Evolutionary conservation across 345 rosid species (phyloP), one percentile per base, ranked within the genome.

Genomic region (Isatis tinctoria): DNA sequence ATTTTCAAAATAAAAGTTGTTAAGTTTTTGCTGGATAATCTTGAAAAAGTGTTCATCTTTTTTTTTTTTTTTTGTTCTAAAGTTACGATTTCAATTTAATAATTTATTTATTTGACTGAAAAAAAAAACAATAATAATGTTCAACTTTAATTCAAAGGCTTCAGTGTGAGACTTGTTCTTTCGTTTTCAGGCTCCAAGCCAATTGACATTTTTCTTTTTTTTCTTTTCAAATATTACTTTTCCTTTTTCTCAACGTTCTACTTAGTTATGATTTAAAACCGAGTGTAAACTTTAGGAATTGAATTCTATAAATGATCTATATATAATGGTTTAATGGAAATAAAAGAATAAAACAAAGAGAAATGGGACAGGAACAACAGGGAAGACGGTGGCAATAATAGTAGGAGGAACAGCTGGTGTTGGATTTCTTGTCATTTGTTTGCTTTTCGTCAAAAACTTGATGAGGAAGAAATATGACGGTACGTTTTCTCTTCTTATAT

Each of bases 371-470:
- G 89, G 82, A 65, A 85, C 81, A 67, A 87, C 98, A 51, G 94
- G 94, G 27, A 95, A 87, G 83, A 90, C 97, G 11, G 99, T 92
- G 87, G 99, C 99, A 77, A 92, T 95, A 73, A 90, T 95, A 81
- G 68, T 95, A 62, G 99, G 99, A 82, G 98, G 98, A 66, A 91
- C 90, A 59, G 97, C 91, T 67, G 97, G 87, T 54, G 88, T 95
- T 22, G 98, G 91, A 26, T 95, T 95, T 74, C 79, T 95, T 71
- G 87, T 95, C 52, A 95, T 92, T 62, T 87, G 87, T 61, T 80
- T 92, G 82, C 67, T 95, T 82, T 92, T 87, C 82, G 88, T 95
- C 20, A 88, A 88, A 77, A 74, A 70, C 72, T 77, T 88, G 83
- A 58, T 82, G 87, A 95, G 79, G 93, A 95, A 86, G 81, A 76